Percentiles rank a stretch among this genome's conserved stretches.
Conservation (phyloP, 1,284 basidiomycete species). For the Neotropicomus parvogracilis region DNA sequence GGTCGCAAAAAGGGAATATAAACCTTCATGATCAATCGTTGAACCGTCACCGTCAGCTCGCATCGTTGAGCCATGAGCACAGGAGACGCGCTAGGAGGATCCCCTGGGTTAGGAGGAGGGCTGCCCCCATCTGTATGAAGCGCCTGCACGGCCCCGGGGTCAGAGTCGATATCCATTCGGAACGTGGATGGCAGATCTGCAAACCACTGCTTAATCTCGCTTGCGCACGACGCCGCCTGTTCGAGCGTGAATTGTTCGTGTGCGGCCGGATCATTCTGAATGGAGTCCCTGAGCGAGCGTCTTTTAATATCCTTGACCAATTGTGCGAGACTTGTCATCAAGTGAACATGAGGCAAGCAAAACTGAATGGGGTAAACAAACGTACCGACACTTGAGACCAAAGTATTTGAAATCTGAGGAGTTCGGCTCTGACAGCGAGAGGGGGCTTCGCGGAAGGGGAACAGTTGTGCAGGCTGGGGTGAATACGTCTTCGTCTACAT, state of each 20-base stretch:
- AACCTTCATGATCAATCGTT: conserved; percentile 57
- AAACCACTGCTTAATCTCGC: conserved; percentile 53
- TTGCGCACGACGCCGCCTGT: conserved; percentile 53
- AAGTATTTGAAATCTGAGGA: conserved; percentile 40
- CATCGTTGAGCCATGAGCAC: conserved; percentile 48
- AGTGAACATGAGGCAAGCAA: conserved; percentile 9
- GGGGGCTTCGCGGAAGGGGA: conserved; percentile 36
- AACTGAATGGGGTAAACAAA: conserved; percentile 14
- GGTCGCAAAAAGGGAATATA: conserved; percentile 62
- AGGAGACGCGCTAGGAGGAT: conserved; percentile 27
- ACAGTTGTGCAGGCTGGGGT: conserved; percentile 42
- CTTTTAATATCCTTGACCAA: conserved; percentile 49
- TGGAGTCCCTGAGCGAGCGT: conserved; percentile 39
- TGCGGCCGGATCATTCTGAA: conserved; percentile 31
- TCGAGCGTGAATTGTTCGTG: conserved; percentile 47
- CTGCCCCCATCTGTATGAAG: conserved; percentile 10
- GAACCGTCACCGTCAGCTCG: conserved; percentile 56
- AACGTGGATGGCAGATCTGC: conserved; percentile 45
- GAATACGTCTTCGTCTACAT: conserved; percentile 53
- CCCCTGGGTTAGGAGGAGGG: conserved; percentile 11
- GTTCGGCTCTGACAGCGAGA: conserved; percentile 29
- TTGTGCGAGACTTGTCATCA: conserved; percentile 38
- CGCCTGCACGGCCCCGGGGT: conserved; percentile 21
- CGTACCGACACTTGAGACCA: conserved; percentile 45
- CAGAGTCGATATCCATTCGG: conserved; percentile 35